Evolutionary conservation across 441 rosid species (phyloP).

Genomic region (Iberis amara): DNA sequence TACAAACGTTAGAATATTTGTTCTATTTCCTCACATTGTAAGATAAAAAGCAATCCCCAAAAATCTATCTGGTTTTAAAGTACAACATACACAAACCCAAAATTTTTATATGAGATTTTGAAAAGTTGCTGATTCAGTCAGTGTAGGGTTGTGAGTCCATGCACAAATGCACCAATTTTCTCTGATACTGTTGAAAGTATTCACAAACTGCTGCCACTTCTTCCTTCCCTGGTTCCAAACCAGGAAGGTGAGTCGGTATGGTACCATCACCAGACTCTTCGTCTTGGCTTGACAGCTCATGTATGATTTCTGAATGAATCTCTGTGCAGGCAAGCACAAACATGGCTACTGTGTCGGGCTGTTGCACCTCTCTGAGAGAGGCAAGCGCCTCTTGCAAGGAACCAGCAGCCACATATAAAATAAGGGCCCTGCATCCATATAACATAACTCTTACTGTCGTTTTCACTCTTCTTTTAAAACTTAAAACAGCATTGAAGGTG

Average conservation of each 20-base stretch:
- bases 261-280: slow-evolving; percentile 34
- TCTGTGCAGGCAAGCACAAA: slow-evolving; percentile 80
- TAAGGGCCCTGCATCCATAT: slow-evolving; percentile 62
- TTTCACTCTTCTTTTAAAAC: not conserved
- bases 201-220: slow-evolving; percentile 80
- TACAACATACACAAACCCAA: slow-evolving; percentile 23
- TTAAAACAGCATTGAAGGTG: slow-evolving; percentile 4
- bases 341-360: slow-evolving; percentile 94
- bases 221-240: slow-evolving; percentile 62
- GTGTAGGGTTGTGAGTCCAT: slow-evolving; percentile 78
- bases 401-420: slow-evolving; percentile 86
- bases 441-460: not conserved
- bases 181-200: slow-evolving; percentile 83
- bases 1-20: not conserved
- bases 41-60: too few relatives aligned
- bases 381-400: slow-evolving; percentile 81
- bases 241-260: slow-evolving; percentile 41
- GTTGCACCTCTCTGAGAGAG: slow-evolving; percentile 77
- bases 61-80: not conserved
- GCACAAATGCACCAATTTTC: slow-evolving; percentile 85
- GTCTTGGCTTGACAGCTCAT: slow-evolving; percentile 36
- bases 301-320: slow-evolving; percentile 47
- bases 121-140: slow-evolving; percentile 34
- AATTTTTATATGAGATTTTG: too few relatives aligned
- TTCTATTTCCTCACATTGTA: too few relatives aligned